Conservation (phyloP, 169 alveolate genomes). For the Plasmodium berghei region DNA sequence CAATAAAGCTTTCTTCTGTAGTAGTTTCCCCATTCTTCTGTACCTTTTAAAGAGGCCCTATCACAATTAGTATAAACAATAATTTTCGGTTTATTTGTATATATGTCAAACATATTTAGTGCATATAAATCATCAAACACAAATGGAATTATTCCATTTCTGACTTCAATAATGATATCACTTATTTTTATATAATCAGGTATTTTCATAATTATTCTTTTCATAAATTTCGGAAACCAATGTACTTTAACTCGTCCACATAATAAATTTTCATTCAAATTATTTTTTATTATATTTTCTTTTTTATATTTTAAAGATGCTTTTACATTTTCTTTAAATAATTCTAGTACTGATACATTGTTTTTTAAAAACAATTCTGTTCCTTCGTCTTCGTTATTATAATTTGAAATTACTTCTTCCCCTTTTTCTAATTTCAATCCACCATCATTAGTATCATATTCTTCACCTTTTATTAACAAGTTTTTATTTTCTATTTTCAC, state of each 20-base stretch:
- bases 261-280: conserved; percentile 44
- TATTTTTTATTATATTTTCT: conserved; percentile 62
- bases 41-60: conserved; percentile 76
- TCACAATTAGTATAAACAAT: conserved; percentile 84
- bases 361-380: conserved; percentile 19
- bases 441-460: neutral
- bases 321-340: conserved; percentile 61
- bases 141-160: conserved; percentile 85
- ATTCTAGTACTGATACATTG: conserved; percentile 32
- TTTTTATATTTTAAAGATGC: conserved; percentile 29
- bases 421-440: neutral
- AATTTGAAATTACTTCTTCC: neutral
- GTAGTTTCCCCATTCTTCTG: conserved; percentile 85
- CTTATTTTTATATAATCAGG: conserved; percentile 79
- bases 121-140: conserved; percentile 81
- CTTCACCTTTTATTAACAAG: conserved; percentile 17
- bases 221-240: conserved; percentile 85
- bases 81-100: conserved; percentile 82
- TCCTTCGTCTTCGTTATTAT: conserved; percentile 17
- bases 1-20: conserved; percentile 79
- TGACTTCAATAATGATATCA: conserved; percentile 83
- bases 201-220: conserved; percentile 77
- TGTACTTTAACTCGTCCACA: conserved; percentile 70
- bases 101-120: conserved; percentile 79
- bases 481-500: conserved; percentile 12